Conservation (phyloP, 768 basidiomycete species). For the Pleurotus tuoliensis region DNA sequence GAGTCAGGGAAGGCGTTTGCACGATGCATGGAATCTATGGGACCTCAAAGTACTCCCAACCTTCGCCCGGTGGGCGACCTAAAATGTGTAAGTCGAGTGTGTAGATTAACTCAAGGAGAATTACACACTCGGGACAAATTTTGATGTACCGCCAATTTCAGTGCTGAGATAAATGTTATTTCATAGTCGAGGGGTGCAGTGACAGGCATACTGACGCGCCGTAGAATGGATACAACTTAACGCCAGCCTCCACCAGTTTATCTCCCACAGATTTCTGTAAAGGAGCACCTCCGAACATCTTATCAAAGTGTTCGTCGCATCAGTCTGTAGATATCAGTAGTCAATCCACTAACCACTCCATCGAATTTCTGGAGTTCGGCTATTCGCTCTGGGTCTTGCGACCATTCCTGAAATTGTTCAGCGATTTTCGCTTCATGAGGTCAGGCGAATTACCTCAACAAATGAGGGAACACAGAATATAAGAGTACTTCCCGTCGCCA, state of each 20-base stretch:
- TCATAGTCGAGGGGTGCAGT: background rate
- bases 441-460: slow-evolving; percentile 9
- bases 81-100: background rate
- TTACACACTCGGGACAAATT: slow-evolving; percentile 9
- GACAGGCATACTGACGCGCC: slow-evolving; percentile 13
- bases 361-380: slow-evolving; percentile 9
- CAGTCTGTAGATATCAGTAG: background rate
- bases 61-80: slow-evolving; percentile 9
- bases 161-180: slow-evolving; percentile 6
- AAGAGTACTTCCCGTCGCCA: slow-evolving; percentile 14
- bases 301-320: background rate
- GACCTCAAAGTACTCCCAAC: slow-evolving; percentile 15
- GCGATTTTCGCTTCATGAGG: background rate
- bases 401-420: slow-evolving; percentile 8
- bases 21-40: too few relatives aligned
- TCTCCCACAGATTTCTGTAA: slow-evolving; percentile 18
- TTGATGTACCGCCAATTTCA: slow-evolving; percentile 11
- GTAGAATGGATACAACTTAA: slow-evolving; percentile 15
- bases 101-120: too few relatives aligned
- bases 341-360: slow-evolving; percentile 11
- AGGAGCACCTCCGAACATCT: slow-evolving; percentile 17
- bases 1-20: too few relatives aligned
- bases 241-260: slow-evolving; percentile 9
- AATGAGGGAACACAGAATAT: slow-evolving; percentile 21
- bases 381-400: slow-evolving; percentile 8